Conservation (phyloP, 352 stramenopile species). For the Globisporangium sylvaticum region DNA sequence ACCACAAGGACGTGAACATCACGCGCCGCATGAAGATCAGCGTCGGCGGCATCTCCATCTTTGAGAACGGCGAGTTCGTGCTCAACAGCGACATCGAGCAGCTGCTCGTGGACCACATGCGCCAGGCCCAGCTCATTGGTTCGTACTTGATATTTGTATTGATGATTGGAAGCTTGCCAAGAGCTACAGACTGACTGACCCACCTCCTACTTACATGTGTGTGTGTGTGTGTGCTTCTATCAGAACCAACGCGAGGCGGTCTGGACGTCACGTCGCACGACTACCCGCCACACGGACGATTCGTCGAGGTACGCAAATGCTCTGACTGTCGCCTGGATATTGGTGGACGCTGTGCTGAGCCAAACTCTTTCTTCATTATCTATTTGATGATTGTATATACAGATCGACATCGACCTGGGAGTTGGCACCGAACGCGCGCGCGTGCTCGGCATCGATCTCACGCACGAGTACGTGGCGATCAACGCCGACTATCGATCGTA, state of each 20-base stretch:
- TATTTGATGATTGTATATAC: not conserved
- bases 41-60: constrained; percentile 92
- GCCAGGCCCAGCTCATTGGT: constrained; percentile 87
- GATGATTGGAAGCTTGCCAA: not conserved
- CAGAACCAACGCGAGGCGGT: constrained; percentile 65
- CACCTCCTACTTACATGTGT: not conserved
- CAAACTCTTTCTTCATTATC: not conserved
- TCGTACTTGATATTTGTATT: not conserved
- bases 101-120: constrained; percentile 93
- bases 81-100: constrained; percentile 90
- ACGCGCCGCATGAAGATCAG: constrained; percentile 77
- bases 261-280: constrained; percentile 77
- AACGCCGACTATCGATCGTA: constrained; percentile 99
- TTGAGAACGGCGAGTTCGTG: constrained; percentile 93
- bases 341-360: not conserved
- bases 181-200: not conserved
- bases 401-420: constrained; percentile 94
- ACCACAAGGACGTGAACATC: constrained; percentile 83
- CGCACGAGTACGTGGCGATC: constrained; percentile 97
- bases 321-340: not conserved
- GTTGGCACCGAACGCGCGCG: constrained; percentile 73
- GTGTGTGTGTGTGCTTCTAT: not conserved
- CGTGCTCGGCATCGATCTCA: constrained; percentile 97
- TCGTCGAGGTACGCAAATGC: constrained; percentile 80
- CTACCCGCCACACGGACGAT: constrained; percentile 94